Base-by-base conservation (phyloP, 1,284 basidiomycete genomes). In the Schizophyllum commune region DNA sequence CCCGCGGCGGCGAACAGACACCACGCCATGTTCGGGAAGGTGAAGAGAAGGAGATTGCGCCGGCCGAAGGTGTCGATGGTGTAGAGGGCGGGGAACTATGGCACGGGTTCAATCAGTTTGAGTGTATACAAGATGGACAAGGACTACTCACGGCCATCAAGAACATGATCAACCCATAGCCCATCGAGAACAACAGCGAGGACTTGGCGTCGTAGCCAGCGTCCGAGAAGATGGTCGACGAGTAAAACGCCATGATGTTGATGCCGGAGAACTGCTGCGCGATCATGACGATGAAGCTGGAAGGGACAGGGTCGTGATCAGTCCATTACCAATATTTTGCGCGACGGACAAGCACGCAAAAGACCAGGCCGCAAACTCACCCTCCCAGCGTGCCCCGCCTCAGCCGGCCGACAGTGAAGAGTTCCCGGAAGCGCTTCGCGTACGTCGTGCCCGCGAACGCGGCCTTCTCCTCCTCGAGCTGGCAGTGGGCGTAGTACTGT, bases 361-460 rank as follows among this genome's bases (percentile, higher is more conserved):
- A n/a, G n/a, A n/a, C n/a, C n/a, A n/a, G n/a, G n/a, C 39, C 3
- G 39, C 3, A 47, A 2, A 47, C 39, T 47, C 39, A 47, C 22
- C 83, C 81, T 0, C 85, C 88, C 17, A 87, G 75, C 0, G 89
- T 86, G 0, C 88, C 90, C 59, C 90, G 82, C 59, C 89, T 79
- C 67, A 87, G 74, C 63, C 90, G 80, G 53, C 84, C 87, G 57
- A 89, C 75, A 7, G 81, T 84, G 74, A 89, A 89, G 54, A 89
- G 76, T 66, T 89, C 83, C 47, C 74, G 58, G 68, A 86, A 81
- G 17, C 85, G 79, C n/a, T 70, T 67, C 57, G 76, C 55, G 62
- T 79, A 82, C 60, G 68, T 82, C 17, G 73, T 75, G 9, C 79
- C 79, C 20, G 77, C 77, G 58, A 82, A 72, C 34, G 86, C 73